These are phyloP conservation scores for Talaromyces amestolkiae DNA, from an alignment of 2,329 filamentous ascomycete species.

Conservation along the genomic window DNA sequence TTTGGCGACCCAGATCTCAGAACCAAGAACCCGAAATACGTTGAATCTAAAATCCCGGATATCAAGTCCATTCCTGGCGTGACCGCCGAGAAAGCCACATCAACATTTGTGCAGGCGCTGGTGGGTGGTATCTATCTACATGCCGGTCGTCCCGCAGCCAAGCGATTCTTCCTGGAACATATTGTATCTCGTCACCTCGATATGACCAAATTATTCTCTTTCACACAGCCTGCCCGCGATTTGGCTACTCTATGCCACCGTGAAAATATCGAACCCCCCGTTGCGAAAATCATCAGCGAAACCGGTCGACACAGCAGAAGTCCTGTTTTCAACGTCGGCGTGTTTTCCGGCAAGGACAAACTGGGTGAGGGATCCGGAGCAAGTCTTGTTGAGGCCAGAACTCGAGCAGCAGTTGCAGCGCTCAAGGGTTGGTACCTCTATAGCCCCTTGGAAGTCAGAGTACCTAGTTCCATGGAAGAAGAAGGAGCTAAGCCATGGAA, in stretches of 20 bases:
- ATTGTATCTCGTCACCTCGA: constrained; percentile 77
- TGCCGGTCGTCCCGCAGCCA: constrained; percentile 72
- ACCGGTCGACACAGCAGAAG: constrained; percentile 81
- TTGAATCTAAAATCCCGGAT: constrained; percentile 22
- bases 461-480: constrained; percentile 68
- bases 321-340: constrained; percentile 90
- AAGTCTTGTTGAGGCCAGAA: constrained; percentile 72
- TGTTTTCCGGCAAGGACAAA: constrained; percentile 88
- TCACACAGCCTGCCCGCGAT: constrained; percentile 80
- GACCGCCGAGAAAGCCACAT: constrained; percentile 60
- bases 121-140: constrained; percentile 85
- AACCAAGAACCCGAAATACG: constrained; percentile 29
- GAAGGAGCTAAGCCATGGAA: constrained; percentile 63
- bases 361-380: constrained; percentile 84
- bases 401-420: constrained; percentile 76
- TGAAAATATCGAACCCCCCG: constrained; percentile 82
- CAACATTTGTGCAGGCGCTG: constrained; percentile 77
- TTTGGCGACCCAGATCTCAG: constrained; percentile 66
- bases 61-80: constrained; percentile 32
- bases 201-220: constrained; percentile 74
- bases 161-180: constrained; percentile 79
- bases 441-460: constrained; percentile 65
- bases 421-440: constrained; percentile 97
- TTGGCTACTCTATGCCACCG: constrained; percentile 77
- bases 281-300: constrained; percentile 85